Conservation (phyloP, 108 stramenopile species). For the Cyclotella cryptica region DNA sequence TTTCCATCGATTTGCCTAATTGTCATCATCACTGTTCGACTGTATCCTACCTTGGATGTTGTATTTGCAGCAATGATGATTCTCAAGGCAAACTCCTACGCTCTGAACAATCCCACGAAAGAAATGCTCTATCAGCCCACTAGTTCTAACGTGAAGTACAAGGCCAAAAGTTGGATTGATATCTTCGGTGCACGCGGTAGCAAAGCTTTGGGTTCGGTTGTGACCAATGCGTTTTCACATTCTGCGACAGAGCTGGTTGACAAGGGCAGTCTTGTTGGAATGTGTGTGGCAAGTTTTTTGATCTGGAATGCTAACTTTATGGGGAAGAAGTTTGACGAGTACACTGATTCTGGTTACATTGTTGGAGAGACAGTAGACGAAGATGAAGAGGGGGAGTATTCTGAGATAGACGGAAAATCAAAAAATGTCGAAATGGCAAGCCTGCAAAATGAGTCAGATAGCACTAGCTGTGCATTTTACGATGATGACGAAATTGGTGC, state of each 20-base stretch:
- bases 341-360: slow-evolving; percentile 89
- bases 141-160: slow-evolving; percentile 93
- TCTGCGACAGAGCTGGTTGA: slow-evolving; percentile 77
- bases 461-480: slow-evolving; percentile 85
- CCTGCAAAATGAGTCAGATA: slow-evolving; percentile 69
- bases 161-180: slow-evolving; percentile 98
- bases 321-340: slow-evolving; percentile 94
- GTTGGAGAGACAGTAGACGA: slow-evolving; percentile 79
- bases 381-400: slow-evolving; percentile 45
- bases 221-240: slow-evolving; percentile 94
- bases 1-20: slow-evolving; percentile 90
- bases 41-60: slow-evolving; percentile 86
- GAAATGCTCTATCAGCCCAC: slow-evolving; percentile 98
- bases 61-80: slow-evolving; percentile 97
- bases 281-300: slow-evolving; percentile 88
- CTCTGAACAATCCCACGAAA: slow-evolving; percentile 97
- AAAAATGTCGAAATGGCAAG: slow-evolving; percentile 72
- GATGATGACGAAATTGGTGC: slow-evolving; percentile 77
- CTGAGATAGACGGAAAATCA: slow-evolving; percentile 29
- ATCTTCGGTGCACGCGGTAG: slow-evolving; percentile 96
- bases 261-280: slow-evolving; percentile 92
- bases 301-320: slow-evolving; percentile 95
- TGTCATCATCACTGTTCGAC: slow-evolving; percentile 88
- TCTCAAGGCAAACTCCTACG: slow-evolving; percentile 95
- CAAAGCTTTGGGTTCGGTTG: slow-evolving; percentile 94